phyloP scores from a whole-genome alignment of 2,329 filamentous ascomycete species.

The Aspergillus neoniger region DNA sequence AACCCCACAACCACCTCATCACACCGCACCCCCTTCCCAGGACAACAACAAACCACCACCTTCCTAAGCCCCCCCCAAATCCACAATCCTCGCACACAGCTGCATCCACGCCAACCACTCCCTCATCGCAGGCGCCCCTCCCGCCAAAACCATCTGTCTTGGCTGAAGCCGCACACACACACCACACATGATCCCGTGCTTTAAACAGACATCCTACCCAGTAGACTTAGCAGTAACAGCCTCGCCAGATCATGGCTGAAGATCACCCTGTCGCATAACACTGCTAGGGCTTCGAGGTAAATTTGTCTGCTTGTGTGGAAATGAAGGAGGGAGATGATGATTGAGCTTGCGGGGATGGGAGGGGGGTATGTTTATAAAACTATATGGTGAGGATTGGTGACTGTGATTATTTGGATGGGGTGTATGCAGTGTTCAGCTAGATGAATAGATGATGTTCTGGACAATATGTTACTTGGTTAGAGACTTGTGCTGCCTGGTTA shows the following conservation, averaged over 20 bases:
- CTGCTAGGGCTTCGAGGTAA: slow-evolving; percentile 9
- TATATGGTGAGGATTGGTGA: too few relatives aligned
- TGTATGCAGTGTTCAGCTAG: too few relatives aligned
- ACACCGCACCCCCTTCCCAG: neutral
- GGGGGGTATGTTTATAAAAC: too few relatives aligned
- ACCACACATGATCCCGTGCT: slow-evolving; percentile 8
- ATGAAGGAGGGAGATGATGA: neutral
- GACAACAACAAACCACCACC: neutral
- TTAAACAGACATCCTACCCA: slow-evolving; percentile 6
- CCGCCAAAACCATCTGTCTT: neutral
- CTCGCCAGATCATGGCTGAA: slow-evolving; percentile 1
- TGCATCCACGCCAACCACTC: neutral
- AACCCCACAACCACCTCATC: neutral
- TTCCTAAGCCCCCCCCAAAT: neutral
- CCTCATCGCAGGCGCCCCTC: neutral
- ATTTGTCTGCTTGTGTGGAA: slow-evolving; percentile 10
- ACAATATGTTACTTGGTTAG: too few relatives aligned
- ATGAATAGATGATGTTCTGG: too few relatives aligned
- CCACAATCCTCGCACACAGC: neutral
- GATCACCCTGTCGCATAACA: neutral
- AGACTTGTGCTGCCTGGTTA: too few relatives aligned
- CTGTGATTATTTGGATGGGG: too few relatives aligned
- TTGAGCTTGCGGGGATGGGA: neutral
- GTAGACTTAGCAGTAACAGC: slow-evolving; percentile 1
- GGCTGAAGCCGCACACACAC: neutral